Base-by-base conservation (phyloP, 805 yeast species). In the Kuraishia piskuri region DNA sequence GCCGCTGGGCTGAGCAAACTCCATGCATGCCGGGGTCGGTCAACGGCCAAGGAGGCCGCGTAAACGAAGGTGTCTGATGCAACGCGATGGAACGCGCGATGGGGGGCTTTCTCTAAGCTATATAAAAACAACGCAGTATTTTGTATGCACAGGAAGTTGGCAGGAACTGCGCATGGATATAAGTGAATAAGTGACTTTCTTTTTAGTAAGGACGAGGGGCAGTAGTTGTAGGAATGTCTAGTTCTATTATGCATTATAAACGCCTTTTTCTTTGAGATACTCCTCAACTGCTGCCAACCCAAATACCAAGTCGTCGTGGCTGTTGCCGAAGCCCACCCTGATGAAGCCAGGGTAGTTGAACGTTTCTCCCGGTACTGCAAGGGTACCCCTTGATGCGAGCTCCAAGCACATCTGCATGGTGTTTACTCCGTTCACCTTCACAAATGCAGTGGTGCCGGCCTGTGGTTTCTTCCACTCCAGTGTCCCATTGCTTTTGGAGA, bases 321-420 rank as follows among this genome's bases (percentile, higher is more conserved):
- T 58, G 55, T 78, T 78, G 9, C 77, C 83, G 55, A 72, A 78
- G 0, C 83, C 84, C 24, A 79, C 61, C 22, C 84, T 63, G 17
- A 78, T 53, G 55, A 63, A 74, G 0, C 79, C 80, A 1, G 72
- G 70, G 26, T 63, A 55, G 7, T 63, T 68, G 59, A 78, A 77
- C 1, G 70, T 65, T 53, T 77, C 82, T 2, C 83, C 83, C 1
- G 83, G 83, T 4, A 76, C 79, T 22, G 70, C 62, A 55, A 79
- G 63, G 0, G 72, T 66, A 57, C 68, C 57, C 23, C 68, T 56
- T 8, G 60, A 64, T 6, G 76, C 76, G 40, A 79, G 60, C 7
- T 65, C 69, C 7, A 52, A 55, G 20, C 74, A 67, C 54, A 79
- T 61, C 6, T 62, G 57, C 37, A 56, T 57, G 4, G 80, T 69